Evolutionary conservation across 2,329 filamentous ascomycete genomes (phyloP), one percentile per base, ranked within the genome.

Genomic region (Ophiostoma sp.): DNA sequence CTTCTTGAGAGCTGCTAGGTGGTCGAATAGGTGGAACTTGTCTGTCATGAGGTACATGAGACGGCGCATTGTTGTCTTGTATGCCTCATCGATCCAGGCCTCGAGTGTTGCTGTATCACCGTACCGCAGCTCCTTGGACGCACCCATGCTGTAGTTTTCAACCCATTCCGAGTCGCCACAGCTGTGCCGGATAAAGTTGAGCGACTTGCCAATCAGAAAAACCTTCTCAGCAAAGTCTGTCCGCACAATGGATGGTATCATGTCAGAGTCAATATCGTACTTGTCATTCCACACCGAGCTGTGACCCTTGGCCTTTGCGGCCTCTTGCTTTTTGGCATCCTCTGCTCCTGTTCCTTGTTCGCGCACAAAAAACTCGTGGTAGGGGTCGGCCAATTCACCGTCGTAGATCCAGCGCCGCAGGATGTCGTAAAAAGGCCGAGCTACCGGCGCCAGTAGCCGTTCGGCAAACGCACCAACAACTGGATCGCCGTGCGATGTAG

Each of bases 281-380:
- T 98, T 98, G 79, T 97, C 93, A 79, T 98, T 94, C 95, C 95
- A 99, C 1, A 98, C 94, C 74, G 94, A 97, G 52, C 90, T 94
- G 20, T 92, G 91, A 33, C 87, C 90, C 67, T 84, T 85, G 68
- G 82, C 81, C 74, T 83, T 85, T 67, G 79, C 76, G 71, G 83
- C 81, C 41, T 73, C 72, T 62, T 74, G 69, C 23, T 66, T 69
- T 83, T 76, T 82, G 78, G 73, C 80, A 75, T 75, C 76, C 67
- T 79, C 77, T 39, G 83, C 80, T 65, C 81, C 80, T 5, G 87
- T 84, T 68, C 89, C 86, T 75, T 94, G 92, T 78, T 97, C 93
- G 27, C 89, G 89, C 27, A 99, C 94, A 76, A 99, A 98, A 80
- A 99, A 99, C 77, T 99, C 95, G 70, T 89, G 85, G 76, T 94